Evolutionary conservation across 2,329 filamentous ascomycete genomes (phyloP).

Genomic region (Knufia petricola): DNA sequence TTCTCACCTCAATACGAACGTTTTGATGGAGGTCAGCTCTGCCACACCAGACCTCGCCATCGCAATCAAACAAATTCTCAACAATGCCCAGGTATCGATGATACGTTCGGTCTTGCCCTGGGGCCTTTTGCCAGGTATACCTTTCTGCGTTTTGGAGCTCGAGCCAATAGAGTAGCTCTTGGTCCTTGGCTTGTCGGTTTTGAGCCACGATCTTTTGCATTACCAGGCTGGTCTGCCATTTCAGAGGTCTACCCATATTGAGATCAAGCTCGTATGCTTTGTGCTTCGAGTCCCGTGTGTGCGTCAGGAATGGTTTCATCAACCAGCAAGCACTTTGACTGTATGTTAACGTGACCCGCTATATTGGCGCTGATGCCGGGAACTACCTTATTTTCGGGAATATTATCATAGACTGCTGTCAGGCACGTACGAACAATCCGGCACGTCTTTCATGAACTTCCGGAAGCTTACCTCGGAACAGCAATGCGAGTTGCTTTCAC

Average conservation of each 20-base stretch:
- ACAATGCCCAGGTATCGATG: slow-evolving; percentile 18
- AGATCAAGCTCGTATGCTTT: no score
- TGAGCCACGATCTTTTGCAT: slow-evolving; percentile 2
- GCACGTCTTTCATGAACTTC: no score
- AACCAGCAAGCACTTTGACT: no score
- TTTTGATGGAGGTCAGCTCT: slow-evolving; percentile 18
- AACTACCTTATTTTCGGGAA: no score
- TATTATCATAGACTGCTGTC: no score
- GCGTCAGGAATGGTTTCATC: no score
- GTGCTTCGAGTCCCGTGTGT: no score
- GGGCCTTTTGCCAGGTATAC: slow-evolving; percentile 1
- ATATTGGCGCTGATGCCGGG: no score
- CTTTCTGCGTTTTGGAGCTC: slow-evolving; percentile 6
- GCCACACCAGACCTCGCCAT: slow-evolving; percentile 18
- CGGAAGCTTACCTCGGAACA: no score
- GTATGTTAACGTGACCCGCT: no score
- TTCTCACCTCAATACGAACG: slow-evolving; percentile 14
- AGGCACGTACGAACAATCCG: no score
- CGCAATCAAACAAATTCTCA: slow-evolving; percentile 18
- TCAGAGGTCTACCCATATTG: not conserved
- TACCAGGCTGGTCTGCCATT: slow-evolving; percentile 1
- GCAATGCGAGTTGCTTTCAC: no score
- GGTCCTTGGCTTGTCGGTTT: not conserved
- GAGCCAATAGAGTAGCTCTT: slow-evolving; percentile 1
- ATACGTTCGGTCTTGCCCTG: not conserved